These are phyloP conservation scores for Candida sojae DNA, from an alignment of 1,139 yeast genomes.

Conservation along the genomic window DNA sequence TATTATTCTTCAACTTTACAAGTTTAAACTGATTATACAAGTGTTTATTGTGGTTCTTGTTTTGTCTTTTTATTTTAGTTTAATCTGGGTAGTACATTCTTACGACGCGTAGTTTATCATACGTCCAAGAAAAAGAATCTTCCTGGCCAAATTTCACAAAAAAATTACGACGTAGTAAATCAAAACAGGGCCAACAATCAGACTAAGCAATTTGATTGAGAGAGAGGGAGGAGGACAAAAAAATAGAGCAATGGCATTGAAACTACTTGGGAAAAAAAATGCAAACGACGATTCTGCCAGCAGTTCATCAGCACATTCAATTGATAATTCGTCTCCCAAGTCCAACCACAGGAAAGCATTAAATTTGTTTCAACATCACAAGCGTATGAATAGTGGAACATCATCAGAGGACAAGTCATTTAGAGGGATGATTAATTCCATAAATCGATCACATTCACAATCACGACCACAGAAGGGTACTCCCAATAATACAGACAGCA, in stretches of 20 bases:
- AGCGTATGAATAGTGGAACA: background rate
- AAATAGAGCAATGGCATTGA: constrained; percentile 1
- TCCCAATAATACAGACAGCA: background rate
- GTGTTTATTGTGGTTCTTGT: too few relatives aligned
- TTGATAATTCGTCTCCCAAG: background rate
- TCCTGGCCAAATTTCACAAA: too few relatives aligned
- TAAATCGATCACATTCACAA: constrained; percentile 2
- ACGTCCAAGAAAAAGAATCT: too few relatives aligned
- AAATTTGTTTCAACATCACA: constrained; percentile 3
- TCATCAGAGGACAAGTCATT: constrained; percentile 7
- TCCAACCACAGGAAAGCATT: constrained; percentile 1
- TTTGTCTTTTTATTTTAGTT: too few relatives aligned
- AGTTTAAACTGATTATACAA: too few relatives aligned
- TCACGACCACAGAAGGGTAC: background rate
- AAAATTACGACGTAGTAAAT: too few relatives aligned
- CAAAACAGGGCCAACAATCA: too few relatives aligned
- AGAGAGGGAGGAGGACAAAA: background rate
- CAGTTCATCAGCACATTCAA: background rate
- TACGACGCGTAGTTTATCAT: too few relatives aligned
- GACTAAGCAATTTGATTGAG: too few relatives aligned
- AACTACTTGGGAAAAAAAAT: background rate
- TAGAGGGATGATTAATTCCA: constrained; percentile 5
- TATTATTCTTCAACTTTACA: too few relatives aligned
- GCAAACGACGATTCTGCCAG: background rate
- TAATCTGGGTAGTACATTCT: too few relatives aligned